Evolutionary conservation across 441 rosid species (phyloP), one percentile per base, ranked within the genome.

Genomic region (Jatropha podagrica): DNA sequence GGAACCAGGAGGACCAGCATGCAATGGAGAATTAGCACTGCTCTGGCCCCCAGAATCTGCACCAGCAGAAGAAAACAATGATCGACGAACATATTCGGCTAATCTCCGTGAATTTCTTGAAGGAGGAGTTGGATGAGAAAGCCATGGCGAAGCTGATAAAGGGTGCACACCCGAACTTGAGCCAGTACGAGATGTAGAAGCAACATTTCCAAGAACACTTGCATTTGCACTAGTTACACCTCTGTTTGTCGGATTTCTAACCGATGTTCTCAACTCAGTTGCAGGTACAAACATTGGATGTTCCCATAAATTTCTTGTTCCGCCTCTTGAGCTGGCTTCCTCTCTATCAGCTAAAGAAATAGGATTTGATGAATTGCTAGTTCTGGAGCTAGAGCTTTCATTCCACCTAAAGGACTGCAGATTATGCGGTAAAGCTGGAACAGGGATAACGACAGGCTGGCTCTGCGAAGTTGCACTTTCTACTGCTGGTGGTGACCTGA

Each of bases 21-120:
- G 83, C 74, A 71, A 80, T 41, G 85, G 73, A 56, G 82, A 44
- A 75, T 76, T 79, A 70, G 74, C 79, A 72, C 84, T 83, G 81
- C 86, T 83, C 65, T 85, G 92, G 56, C 80, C 88, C 55, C 83
- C 88, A 73, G 81, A 54, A 52, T 87, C 96, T 64, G 84, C 74
- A 69, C 70, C 83, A 72, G 73, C 65, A 63, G 94, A 81, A 83
- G 96, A 75, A 83, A 89, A 76, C 79, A 92, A 79, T 2, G 98
- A 92, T 46, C 91, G 87, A 68, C 91, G 94, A 75, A 87, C 88
- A 78, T 85, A 85, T 78, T 91, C 99, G n/a, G 95, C 83, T 71
- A 90, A 75, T 70, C 97, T 88, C 14, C 89, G 84, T 7, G 89
- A 91, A 82, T 81, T 83, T 46, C 77, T 85, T 38, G 86, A 68